Evolutionary conservation across 2,329 filamentous ascomycete species (phyloP).

Genomic region (Botrytis paeoniae): DNA sequence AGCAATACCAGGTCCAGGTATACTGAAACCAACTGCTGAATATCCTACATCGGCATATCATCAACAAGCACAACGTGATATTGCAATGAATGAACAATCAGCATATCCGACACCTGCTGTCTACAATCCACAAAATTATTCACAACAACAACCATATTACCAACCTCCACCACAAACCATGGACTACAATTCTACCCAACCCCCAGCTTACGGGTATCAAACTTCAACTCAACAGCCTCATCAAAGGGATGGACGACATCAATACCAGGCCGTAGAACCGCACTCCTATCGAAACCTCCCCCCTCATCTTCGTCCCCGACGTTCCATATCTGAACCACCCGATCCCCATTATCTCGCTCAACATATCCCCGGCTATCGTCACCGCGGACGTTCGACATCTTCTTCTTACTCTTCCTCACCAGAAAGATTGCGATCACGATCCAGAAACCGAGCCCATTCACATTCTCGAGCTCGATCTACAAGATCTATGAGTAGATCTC

Average conservation of each 20-base stretch:
- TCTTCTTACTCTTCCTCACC: slow-evolving; percentile 1
- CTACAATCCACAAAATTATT: neutral
- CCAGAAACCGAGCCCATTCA: neutral
- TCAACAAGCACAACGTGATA: slow-evolving; percentile 7
- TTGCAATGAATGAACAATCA: neutral
- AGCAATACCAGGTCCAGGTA: neutral
- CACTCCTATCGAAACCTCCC: neutral
- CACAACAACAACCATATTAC: neutral
- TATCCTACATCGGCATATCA: slow-evolving; percentile 9
- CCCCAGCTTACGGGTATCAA: neutral
- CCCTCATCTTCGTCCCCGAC: slow-evolving; percentile 18
- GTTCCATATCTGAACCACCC: slow-evolving; percentile 27
- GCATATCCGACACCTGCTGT: neutral
- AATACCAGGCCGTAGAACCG: neutral
- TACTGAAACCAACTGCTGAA: neutral
- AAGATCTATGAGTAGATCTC: neutral
- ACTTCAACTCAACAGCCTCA: neutral
- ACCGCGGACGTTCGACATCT: neutral
- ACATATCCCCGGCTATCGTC: slow-evolving; percentile 17
- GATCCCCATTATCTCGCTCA: slow-evolving; percentile 15
- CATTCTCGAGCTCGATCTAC: neutral
- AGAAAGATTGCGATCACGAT: neutral
- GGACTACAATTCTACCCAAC: neutral
- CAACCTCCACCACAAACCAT: neutral
- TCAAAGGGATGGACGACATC: neutral